Base-by-base conservation (phyloP, 306 rosid genomes). In the Acacia confusa region DNA sequence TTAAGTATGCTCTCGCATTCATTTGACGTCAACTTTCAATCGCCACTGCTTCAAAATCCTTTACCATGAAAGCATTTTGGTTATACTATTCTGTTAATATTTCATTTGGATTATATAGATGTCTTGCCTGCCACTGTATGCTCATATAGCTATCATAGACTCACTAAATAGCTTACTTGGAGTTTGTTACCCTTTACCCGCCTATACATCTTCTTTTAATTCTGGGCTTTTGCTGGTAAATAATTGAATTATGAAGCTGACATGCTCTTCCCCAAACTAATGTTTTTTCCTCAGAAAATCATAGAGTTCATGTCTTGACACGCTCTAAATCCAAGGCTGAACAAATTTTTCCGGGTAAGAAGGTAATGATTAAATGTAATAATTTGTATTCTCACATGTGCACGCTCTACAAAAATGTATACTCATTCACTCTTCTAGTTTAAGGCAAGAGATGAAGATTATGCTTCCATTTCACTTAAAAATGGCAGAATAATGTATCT, bases 301-400 rank as follows among this genome's bases (percentile, higher is more conserved):
- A 92, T 57, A 71, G 67, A 24, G 82, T 96, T 86, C 94, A 71
- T 79, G 94, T 93, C 87, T 82, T 96, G 92, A 96, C 98, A 53
- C 88, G 99, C 78, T 96, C 97, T 70, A 92, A 84, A 86, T 91
- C 99, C 4, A 93, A 92, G 78, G 98, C 98, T 36, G 89, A 93
- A 90, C 81, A 63, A 85, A 89, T 93, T 85, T 95, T 96, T 88
- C 97, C 99, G 64, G 99, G 99, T 96, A 96, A 96, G 99, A 95
- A 92, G 99, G 98, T 96, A 95, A 93, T 88, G 61, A 69, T 73
- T 85, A 73, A 61, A 48, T 75, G 70, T 45, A 72, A 43, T 65
- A 78, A 79, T 72, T 79, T 83, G 60, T 47, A 48, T 63, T 41
- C 75, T 20, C 75, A 20, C 78, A 61, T 1, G 14, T 10, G 66